phyloP scores from a whole-genome alignment of 2,329 filamentous ascomycete species.

The Geosmithia putterillii region DNA sequence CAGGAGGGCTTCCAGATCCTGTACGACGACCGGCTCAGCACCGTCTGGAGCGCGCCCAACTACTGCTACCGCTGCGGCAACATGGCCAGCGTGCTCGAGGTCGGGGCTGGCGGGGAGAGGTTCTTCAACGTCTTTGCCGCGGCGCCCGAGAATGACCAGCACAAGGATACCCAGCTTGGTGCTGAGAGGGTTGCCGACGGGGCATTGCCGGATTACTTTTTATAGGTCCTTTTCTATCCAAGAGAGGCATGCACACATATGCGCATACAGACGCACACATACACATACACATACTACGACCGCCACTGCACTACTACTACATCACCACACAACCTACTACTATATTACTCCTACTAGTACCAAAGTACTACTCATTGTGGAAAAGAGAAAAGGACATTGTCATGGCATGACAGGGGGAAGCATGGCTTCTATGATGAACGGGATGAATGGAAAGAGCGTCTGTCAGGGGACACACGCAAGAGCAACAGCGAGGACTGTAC shows the following conservation, averaged over 20 bases:
- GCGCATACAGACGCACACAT: too few relatives aligned
- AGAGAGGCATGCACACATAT: background rate
- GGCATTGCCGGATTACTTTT: conserved; percentile 58
- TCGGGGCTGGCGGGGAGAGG: conserved; percentile 81
- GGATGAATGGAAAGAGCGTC: too few relatives aligned
- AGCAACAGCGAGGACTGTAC: too few relatives aligned
- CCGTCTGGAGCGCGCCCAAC: conserved; percentile 96
- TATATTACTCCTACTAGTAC: too few relatives aligned
- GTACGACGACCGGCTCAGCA: conserved; percentile 88
- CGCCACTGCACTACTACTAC: too few relatives aligned
- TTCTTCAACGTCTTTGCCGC: conserved; percentile 98
- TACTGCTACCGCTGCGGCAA: conserved; percentile 96
- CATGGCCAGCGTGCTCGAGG: conserved; percentile 91
- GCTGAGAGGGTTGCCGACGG: conserved; percentile 58
- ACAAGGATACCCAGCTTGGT: conserved; percentile 72
- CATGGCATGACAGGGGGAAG: too few relatives aligned
- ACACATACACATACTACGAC: background rate
- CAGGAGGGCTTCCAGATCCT: conserved; percentile 97
- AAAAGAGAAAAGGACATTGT: too few relatives aligned
- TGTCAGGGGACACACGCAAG: too few relatives aligned
- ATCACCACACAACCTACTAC: too few relatives aligned
- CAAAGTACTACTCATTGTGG: too few relatives aligned
- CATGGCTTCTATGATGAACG: too few relatives aligned
- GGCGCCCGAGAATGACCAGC: conserved; percentile 86
- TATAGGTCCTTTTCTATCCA: too few relatives aligned